Base-by-base conservation (phyloP, 805 yeast species). In the Candida qinlingensis region DNA sequence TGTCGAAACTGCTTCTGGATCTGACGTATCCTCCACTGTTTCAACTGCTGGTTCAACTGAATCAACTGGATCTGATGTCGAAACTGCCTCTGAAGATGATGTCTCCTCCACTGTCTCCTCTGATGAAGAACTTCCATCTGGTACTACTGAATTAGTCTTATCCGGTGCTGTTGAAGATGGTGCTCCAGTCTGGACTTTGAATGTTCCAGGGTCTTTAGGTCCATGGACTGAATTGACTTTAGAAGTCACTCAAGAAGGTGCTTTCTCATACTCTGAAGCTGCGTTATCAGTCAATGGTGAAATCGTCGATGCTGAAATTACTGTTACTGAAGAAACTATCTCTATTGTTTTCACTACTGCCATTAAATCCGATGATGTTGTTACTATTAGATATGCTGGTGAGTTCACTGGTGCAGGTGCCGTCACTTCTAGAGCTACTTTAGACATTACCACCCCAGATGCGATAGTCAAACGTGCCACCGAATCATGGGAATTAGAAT, bases 211-310 rank as follows among this genome's bases (percentile, higher is more conserved):
- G 31, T 39, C 42, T 12, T 47, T 54, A 35, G 54, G 55, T 7
- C 57, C 60, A 50, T 54, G 60, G 60, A 40, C 47, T n/a, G 42
- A 44, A 7, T 34, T 54, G n/a, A 39, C 48, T 3, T 4, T 54
- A 9, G 34, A 41, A 5, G 51, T 42, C 29, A n/a, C 47, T 19
- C 43, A 41, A 19, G 10, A 19, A 26, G 52, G 50, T 35, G 27
- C 12, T 6, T 55, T 52, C 44, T 34, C 12, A 4, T 53, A 46
- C 45, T 36, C 41, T 6, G 34, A 37, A 11, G 47, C 46, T 28
- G 31, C 31, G 30, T 44, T 44, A 11, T 34, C 35, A 7, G 46
- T 49, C 25, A 49, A 42, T 40, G 57, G 50, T 42, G 40, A 37
- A 37, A 9, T 25, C 28, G 10, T 25, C 27, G 37, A 37, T 33